phyloP scores from a whole-genome alignment of 163 green algal species.

The Scenedesmus sp. region DNA sequence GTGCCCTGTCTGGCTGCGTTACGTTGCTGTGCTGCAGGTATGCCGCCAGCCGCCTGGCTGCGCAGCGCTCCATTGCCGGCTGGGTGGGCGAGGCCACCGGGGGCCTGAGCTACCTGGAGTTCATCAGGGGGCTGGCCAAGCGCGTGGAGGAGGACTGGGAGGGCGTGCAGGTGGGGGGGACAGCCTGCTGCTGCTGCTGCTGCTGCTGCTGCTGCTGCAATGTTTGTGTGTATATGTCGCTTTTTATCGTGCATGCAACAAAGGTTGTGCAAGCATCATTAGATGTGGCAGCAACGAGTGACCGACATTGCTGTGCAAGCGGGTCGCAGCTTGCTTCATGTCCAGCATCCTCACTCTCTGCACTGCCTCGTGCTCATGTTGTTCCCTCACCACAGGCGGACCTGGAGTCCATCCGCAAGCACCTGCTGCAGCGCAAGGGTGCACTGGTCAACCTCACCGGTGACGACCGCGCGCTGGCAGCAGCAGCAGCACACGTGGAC shows the following conservation, averaged over 20 bases:
- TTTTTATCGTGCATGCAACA: too few relatives aligned
- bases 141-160: slow-evolving; percentile 94
- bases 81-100: slow-evolving; percentile 92
- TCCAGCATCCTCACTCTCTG: too few relatives aligned
- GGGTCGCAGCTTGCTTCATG: too few relatives aligned
- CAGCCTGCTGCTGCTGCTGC: too few relatives aligned
- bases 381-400: slow-evolving; percentile 59
- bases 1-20: background rate
- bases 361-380: background rate
- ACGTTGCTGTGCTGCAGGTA: slow-evolving; percentile 87
- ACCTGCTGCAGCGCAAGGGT: slow-evolving; percentile 77
- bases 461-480: slow-evolving; percentile 83
- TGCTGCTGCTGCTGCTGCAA: too few relatives aligned
- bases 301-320: too few relatives aligned
- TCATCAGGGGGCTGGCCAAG: slow-evolving; percentile 87
- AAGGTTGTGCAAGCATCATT: too few relatives aligned
- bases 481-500: slow-evolving; percentile 64
- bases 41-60: slow-evolving; percentile 88
- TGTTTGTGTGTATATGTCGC: too few relatives aligned
- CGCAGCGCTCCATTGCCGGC: slow-evolving; percentile 88
- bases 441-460: slow-evolving; percentile 96
- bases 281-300: too few relatives aligned
- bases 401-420: slow-evolving; percentile 76
- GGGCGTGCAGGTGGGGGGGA: slow-evolving; percentile 68
- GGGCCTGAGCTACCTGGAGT: slow-evolving; percentile 93